phyloP scores from a whole-genome alignment of 768 basidiomycete genomes.

The Tricholoma hemisulphureum region DNA sequence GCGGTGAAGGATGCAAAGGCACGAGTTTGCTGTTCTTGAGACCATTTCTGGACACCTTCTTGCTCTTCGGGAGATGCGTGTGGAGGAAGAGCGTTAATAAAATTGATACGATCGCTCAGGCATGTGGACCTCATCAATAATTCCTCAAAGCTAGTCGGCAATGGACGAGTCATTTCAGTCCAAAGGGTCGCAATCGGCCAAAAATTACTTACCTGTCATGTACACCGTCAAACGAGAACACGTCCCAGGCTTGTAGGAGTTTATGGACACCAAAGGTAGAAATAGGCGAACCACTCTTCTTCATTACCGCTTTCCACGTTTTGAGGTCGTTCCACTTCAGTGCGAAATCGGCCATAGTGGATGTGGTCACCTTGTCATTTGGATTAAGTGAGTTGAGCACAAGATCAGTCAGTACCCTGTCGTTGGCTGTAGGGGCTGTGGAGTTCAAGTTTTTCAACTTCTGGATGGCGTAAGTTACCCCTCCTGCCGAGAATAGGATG shows the following conservation, averaged over 20 bases:
- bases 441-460: not conserved
- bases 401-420: not conserved
- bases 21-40: constrained; percentile 13
- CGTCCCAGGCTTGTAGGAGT: constrained; percentile 19
- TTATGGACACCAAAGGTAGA: constrained; percentile 10
- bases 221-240: constrained; percentile 24
- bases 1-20: constrained; percentile 20
- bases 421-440: not conserved
- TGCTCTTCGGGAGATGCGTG: constrained; percentile 12
- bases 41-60: constrained; percentile 17
- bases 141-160: constrained; percentile 18
- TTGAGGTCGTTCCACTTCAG: constrained; percentile 27
- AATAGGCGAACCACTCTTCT: constrained; percentile 13
- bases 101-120: constrained; percentile 18
- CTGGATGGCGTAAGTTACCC: constrained; percentile 23
- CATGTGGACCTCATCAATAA: constrained; percentile 11
- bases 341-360: constrained; percentile 19
- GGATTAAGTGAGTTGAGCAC: constrained; percentile 12
- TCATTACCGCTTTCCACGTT: constrained; percentile 27
- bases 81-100: constrained; percentile 17
- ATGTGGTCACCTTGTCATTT: constrained; percentile 11
- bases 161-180: not conserved
- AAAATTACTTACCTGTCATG: constrained; percentile 16
- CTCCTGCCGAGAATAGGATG: constrained; percentile 15
- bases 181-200: too few species aligned